Evolutionary conservation across 2,329 filamentous ascomycete species (phyloP), one percentile per base, ranked within the genome.

Genomic region (Neofusicoccum ribis): DNA sequence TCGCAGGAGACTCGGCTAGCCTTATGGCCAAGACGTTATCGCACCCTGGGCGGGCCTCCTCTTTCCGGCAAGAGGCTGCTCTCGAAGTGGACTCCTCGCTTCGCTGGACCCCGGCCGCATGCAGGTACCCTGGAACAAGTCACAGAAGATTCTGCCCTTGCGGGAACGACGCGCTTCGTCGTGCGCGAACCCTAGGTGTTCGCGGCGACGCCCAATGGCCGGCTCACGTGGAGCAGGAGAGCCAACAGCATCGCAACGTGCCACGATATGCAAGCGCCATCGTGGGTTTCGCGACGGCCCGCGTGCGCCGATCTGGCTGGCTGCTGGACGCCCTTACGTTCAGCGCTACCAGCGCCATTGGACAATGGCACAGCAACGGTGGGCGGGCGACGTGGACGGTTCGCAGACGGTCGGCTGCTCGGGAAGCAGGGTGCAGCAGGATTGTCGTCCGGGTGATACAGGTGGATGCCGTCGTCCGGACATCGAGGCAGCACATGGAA

Each of bases 11-110:
- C 34, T 58, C 54, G 54, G 54, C 39, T 58, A 58, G 54, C 54
- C 54, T 58, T 46, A 58, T 9, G 39, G 23, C 20, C 14, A 34
- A 44, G 23, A 6, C 54, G 54, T 17, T 58, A 44, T 58, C 39
- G 54, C 27, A 9, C 15, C 12, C 36, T 36, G 37, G 51, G 11
- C 51, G 23, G 34, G 36, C 11, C 15, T 44, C 20, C 39, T 43
- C 15, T 14, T 44, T 58, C 20, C 12, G 54, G 54, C 31, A 58
- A 58, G 54, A 58, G 41, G 15, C 34, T 34, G 54, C 14, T 44
- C 52, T n/a, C 20, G 34, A 41, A 17, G 52, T 43, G 52, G 52
- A 15, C 52, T 58, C 54, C 54, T 58, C 54, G 54, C 54, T 44
- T 58, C 54, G 39, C 20, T 31, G 36, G n/a, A 12, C 36, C 36